Base-by-base conservation (phyloP, 2,329 filamentous ascomycete species). In the Pseudocercospora cruenta region DNA sequence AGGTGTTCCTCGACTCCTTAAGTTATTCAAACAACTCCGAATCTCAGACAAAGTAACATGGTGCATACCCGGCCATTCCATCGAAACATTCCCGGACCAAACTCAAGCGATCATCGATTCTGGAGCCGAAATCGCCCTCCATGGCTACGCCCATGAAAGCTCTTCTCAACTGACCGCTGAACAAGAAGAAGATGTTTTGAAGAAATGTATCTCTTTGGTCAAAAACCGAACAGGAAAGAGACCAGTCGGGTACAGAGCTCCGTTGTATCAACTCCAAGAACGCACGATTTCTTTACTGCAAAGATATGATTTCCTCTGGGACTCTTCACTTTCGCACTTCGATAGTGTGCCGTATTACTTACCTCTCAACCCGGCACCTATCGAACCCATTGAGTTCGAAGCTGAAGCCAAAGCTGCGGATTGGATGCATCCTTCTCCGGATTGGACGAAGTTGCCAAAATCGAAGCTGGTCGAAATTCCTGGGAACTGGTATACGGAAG, bases 31-130 rank as follows among this genome's bases (percentile, higher is more conserved):
- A 33, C 85, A 83, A 70, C 80, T 85, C 49, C 72, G 75, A 1
- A 81, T 88, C 24, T 77, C 84, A 2, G 79, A 85, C 28, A 84
- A 83, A 65, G 80, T 85, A 28, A 87, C 86, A 3, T 88, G 86
- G 86, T 88, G 87, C 71, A 82, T 88, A 10, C 86, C 86, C 0
- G 86, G 86, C 55, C 86, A 88, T 75, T 85, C 82, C 0, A 80
- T 86, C 59, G 86, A 88, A 69, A 86, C 82, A 9, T 88, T 88
- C 67, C 85, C 85, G 0, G 73, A 77, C 1, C 80, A 87, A 63
- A 83, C 84, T 2, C 75, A 78, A 59, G 78, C 79, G 54, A 84
- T 88, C 22, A 75, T 86, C 2, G 79, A 83, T 4, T 83, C 82
- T 33, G 85, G 86, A 6, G 81, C 80, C 4, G 85, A 87, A 69